These are phyloP conservation scores for Rhodofomes roseus DNA, from an alignment of 1,284 basidiomycete genomes.

Conservation along the genomic window DNA sequence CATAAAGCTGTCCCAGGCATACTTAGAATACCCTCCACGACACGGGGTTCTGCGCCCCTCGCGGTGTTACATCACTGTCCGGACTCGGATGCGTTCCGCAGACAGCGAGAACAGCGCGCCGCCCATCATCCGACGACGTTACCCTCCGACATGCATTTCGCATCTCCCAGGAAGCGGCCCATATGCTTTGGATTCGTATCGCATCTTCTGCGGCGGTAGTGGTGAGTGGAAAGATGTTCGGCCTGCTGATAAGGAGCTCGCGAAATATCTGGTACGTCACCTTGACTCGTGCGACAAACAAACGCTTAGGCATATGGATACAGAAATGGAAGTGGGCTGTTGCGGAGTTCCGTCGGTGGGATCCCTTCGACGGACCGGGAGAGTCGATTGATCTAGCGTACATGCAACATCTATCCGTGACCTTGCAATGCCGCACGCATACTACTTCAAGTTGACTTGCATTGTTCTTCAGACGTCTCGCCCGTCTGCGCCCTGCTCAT, in stretches of 20 bases:
- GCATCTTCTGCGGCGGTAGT: constrained; percentile 50
- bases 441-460: too few relatives aligned
- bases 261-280: constrained; percentile 48
- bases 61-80: neutral
- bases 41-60: neutral
- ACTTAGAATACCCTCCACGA: constrained; percentile 2
- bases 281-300: neutral
- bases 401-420: constrained; percentile 1
- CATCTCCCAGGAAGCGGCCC: constrained; percentile 55
- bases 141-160: constrained; percentile 44
- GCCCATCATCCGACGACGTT: constrained; percentile 17
- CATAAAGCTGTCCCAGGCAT: neutral
- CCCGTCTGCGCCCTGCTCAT: too few relatives aligned
- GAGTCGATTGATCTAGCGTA: constrained; percentile 23
- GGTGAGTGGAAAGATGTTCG: constrained; percentile 55
- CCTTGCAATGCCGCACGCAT: constrained; percentile 5
- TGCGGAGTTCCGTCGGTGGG: constrained; percentile 46
- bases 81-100: neutral
- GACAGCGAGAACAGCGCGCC: neutral
- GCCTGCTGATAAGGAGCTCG: constrained; percentile 60
- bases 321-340: constrained; percentile 65
- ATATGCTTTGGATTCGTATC: constrained; percentile 66
- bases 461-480: too few relatives aligned
- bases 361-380: constrained; percentile 36
- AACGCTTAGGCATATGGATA: neutral